phyloP scores from a whole-genome alignment of 2,329 filamentous ascomycete genomes.

The Exutisphaerella laricina region DNA sequence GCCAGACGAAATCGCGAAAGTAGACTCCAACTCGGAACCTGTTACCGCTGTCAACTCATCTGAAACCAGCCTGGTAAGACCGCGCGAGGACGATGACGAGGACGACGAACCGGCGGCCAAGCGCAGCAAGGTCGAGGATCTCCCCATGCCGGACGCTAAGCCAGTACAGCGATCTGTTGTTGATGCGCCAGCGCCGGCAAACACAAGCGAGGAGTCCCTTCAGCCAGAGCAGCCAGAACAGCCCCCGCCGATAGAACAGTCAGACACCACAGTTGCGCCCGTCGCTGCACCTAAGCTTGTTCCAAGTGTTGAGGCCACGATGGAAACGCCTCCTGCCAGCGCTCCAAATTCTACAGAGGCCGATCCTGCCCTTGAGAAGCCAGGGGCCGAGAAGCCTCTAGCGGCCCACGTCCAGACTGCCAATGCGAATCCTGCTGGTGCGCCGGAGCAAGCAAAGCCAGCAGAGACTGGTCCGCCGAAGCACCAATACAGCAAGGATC shows the following conservation, averaged over 20 bases:
- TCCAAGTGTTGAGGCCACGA: neutral
- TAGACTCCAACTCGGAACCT: slow-evolving; percentile 14
- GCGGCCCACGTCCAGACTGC: slow-evolving; percentile 8
- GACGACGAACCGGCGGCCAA: slow-evolving; percentile 65
- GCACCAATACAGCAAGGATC: slow-evolving; percentile 34
- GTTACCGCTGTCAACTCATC: slow-evolving; percentile 19
- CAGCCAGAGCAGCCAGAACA: neutral
- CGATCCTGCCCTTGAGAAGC: slow-evolving; percentile 2
- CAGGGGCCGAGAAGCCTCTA: slow-evolving; percentile 1
- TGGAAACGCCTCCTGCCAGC: neutral
- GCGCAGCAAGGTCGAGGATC: slow-evolving; percentile 64
- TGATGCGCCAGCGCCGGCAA: neutral
- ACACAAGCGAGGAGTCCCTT: neutral
- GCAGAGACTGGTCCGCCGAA: slow-evolving; percentile 16
- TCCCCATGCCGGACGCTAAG: slow-evolving; percentile 8
- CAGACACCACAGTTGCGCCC: neutral
- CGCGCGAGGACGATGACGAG: slow-evolving; percentile 60
- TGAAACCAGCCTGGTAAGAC: slow-evolving; percentile 59
- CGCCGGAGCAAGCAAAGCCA: slow-evolving; percentile 5
- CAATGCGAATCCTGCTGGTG: slow-evolving; percentile 5
- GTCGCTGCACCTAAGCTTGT: neutral
- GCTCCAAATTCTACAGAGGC: neutral
- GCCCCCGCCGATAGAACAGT: neutral
- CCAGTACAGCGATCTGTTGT: neutral
- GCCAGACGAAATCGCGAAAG: slow-evolving; percentile 14